Base-by-base conservation (phyloP, 164 flowering plant genomes). In the Stephania cephalantha region DNA sequence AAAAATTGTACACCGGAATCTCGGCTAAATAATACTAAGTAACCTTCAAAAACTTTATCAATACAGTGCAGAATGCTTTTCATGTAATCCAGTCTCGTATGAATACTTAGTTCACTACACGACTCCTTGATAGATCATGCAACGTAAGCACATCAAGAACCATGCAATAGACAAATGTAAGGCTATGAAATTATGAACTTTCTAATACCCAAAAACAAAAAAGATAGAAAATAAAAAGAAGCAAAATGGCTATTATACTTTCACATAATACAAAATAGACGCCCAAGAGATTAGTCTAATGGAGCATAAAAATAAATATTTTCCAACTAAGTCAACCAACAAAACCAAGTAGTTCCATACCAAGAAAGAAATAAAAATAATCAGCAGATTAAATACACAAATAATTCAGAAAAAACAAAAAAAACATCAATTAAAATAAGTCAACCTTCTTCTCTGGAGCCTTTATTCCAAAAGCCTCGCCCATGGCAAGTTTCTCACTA, bases 391-490 rank as follows among this genome's bases (percentile, higher is more conserved):
- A 35, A 53, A 20, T 66, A 11, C 25, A 61, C 29, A 20, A n/a
- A 61, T 15, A 18, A 55, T 22, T 67, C 5, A 13, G 45, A 44
- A 35, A 18, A 22, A 25, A 13, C n/a, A 44, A 35, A 18, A 22
- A 25, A 17, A 50, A 29, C 7, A 68, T 35, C 53, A 13, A 20
- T 17, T 10, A 52, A 13, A 58, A 76, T 2, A 44, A 25, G 1
- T 50, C 82, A 66, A 95, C 98, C 97, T 93, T 90, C 82, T 87
- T 86, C 74, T 83, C 83, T 64, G 98, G 97, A 77, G 95, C 88
- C 81, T 88, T 88, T 71, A 92, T 84, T 74, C 99, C 99, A 86
- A 95, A 95, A 72, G 89, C 90, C 80, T 90, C 95, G 58, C 97
- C 97, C 94, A 92, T 85, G 22, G 95, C 97, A 80, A 92, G 97